Base-by-base conservation (phyloP, 2,329 filamentous ascomycete genomes). In the Fulvia fulva region DNA sequence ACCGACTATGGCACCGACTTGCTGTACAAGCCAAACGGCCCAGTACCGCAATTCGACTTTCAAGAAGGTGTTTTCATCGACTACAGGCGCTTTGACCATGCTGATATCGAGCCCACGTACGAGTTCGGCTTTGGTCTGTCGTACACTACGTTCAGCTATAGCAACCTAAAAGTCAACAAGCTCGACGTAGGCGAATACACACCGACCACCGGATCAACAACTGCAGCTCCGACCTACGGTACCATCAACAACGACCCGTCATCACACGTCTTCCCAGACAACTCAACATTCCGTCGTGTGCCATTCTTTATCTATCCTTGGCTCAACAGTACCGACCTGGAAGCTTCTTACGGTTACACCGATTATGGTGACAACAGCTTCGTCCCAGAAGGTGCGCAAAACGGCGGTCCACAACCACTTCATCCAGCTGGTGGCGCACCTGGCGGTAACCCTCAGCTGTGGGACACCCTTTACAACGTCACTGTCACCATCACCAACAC, bases 21-120 rank as follows among this genome's bases (percentile, higher is more conserved):
- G 6, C 74, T 86, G 52, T 87, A 87, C 73, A 71, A 83, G 68
- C 83, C 87, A 34, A 91, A 89, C 76, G 87, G 88, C 58, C 87
- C 85, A 47, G 71, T 78, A 9, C 88, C 89, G 3, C 90, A 94
- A 68, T 77, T 85, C 41, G 82, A 90, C 68, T 95, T 91, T 69
- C 77, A 79, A 8, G 90, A 94, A 74, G 90, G 90, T 16, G 80
- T 88, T 51, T 90, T 91, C 72, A 91, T 95, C 68, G 90, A 94
- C 74, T 90, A 91, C 76, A 83, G 87, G 43, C 79, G 85, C 63
- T 90, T 94, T 55, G 90, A 94, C 74, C 79, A 81, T 67, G 72
- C 80, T 54, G 78, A 83, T 63, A 80, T 84, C 56, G 82, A 83
- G 2, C 88, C 90, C 1, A 83, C 89, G 1, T 78, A 72, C 60